Evolutionary conservation across 2,329 filamentous ascomycete species (phyloP), one percentile per base, ranked within the genome.

Genomic region (Cladobotryum mycophilum): DNA sequence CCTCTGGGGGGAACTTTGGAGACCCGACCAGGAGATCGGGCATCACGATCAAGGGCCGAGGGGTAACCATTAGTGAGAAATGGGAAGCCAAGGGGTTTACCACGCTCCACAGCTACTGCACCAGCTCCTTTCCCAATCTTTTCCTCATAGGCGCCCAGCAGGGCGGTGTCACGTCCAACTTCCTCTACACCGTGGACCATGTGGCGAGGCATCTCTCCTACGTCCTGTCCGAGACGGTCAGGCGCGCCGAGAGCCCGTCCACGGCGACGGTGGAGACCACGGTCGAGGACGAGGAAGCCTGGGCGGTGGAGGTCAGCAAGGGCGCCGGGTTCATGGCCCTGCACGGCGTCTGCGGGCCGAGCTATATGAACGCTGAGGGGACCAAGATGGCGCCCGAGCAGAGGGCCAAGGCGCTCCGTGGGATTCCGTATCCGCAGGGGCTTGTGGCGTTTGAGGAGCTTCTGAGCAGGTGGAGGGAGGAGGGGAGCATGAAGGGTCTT

Each of bases 41-140:
- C 25, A 58, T 56, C 20, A 48, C 47, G 1, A 67, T 78, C 45
- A 61, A 58, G 15, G 79, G 79, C 17, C 69, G 73, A 69, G 73
- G 73, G 1, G 51, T 63, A 4, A 64, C 72, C 12, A 61, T 81
- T 36, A 69, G 70, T 8, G 64, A 75, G 3, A 74, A 75, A 55
- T 79, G 75, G 65, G 33, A 50, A 2, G 51, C 69, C 0, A 45
- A 58, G 37, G 76, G 74, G 0, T 59, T 74, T 0, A 58, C 66
- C 1, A 82, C 79, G 0, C 66, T 82, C 0, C 79, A 83, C 60
- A 80, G 78, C 9, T 61, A 75, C 5, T 61, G 69, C 5, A 71
- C 66, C 0, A 64, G 66, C 54, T 70, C 68, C 0, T 82, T 82
- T 52, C 79, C 80, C 1, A 83, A 83, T 55, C 56, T 81, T 43